A percentile compares a stretch with the other conserved stretches of the same genome.
Conservation (phyloP, 352 stramenopile species). For the Plasmopara muralis region DNA sequence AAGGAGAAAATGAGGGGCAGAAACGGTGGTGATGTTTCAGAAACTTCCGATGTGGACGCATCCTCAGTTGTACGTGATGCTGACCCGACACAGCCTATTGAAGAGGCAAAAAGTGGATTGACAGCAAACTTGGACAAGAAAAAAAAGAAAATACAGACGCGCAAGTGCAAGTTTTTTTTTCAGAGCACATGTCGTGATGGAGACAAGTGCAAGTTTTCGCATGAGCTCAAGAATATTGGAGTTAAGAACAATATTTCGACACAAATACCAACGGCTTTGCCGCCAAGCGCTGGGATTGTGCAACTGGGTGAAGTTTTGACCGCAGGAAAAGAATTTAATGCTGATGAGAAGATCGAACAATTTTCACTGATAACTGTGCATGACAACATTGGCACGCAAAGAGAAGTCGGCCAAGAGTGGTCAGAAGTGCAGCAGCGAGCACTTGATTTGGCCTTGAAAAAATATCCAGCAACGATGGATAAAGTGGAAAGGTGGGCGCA, state of each 20-base stretch:
- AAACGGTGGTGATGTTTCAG: background rate
- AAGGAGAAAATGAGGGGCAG: conserved; percentile 16
- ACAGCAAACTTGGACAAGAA: conserved; percentile 15
- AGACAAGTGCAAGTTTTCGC: conserved; percentile 61
- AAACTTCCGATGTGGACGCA: conserved; percentile 3
- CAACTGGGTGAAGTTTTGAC: conserved; percentile 7
- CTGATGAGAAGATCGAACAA: background rate
- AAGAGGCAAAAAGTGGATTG: conserved; percentile 1
- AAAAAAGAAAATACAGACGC: conserved; percentile 19
- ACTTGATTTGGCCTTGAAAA: conserved; percentile 62
- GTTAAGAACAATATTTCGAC: conserved; percentile 3
- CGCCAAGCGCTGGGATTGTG: conserved; percentile 14
- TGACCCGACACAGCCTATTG: conserved; percentile 7
- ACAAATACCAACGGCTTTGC: background rate
- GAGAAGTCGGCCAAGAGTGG: conserved; percentile 35
- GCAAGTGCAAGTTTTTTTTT: conserved; percentile 48
- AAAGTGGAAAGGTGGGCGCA: conserved; percentile 60
- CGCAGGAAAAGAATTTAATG: background rate
- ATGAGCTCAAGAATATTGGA: conserved; percentile 22
- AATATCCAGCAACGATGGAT: conserved; percentile 65
- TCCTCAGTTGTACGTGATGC: conserved; percentile 13
- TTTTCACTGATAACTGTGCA: background rate
- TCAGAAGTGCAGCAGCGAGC: conserved; percentile 53
- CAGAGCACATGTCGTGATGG: conserved; percentile 42
- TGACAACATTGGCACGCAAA: conserved; percentile 1